A percentile compares a stretch with the other conserved stretches of the same genome.
phyloP scores from a whole-genome alignment of 305 asterid species.

The Solanum hybrid region DNA sequence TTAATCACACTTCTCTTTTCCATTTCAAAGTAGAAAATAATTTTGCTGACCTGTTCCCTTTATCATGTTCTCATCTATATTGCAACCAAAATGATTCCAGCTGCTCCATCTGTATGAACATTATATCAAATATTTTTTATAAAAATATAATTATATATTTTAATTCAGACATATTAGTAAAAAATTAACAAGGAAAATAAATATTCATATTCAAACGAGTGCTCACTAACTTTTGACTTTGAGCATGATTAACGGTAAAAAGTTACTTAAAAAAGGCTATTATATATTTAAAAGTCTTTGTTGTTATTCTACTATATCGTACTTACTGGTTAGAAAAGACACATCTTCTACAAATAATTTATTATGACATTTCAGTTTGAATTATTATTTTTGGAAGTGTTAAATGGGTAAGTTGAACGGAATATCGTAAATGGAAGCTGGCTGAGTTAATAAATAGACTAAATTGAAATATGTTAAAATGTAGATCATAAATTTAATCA shows the following conservation, averaged over 20 bases:
- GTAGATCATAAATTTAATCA: no score
- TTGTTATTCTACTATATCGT: background rate
- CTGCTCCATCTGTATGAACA: conserved; percentile 56
- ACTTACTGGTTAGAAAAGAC: background rate
- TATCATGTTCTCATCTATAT: conserved; percentile 51
- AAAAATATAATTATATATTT: background rate
- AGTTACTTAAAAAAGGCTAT: background rate
- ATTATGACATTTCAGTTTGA: background rate
- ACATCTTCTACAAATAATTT: background rate
- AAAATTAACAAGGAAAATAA: background rate
- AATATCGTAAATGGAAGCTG: no score
- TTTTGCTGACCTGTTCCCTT: conserved; percentile 42
- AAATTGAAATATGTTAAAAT: no score
- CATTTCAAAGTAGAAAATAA: background rate
- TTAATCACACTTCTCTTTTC: background rate
- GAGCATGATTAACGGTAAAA: background rate
- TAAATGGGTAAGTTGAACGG: background rate
- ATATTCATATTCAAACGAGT: background rate
- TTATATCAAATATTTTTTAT: background rate
- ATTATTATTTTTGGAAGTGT: background rate
- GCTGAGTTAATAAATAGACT: background rate
- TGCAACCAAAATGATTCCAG: conserved; percentile 70
- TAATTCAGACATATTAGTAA: background rate
- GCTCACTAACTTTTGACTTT: background rate
- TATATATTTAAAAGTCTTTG: background rate